Base-by-base conservation (phyloP, 1,139 yeast genomes). In the Suhomyces wounanorum region DNA sequence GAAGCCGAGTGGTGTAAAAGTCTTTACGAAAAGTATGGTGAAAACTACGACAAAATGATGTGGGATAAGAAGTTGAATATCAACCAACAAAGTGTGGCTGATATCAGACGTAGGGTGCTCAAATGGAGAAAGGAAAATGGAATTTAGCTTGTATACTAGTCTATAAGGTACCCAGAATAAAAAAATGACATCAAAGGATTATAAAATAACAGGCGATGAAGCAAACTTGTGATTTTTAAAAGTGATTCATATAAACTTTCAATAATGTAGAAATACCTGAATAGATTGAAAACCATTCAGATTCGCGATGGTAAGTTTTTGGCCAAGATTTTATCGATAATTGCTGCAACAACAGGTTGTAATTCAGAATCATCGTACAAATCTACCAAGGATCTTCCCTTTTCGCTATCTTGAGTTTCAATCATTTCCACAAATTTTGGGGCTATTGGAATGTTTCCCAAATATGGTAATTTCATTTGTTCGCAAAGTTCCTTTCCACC, bases 381-480 rank as follows among this genome's bases (percentile, higher is more conserved):
- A 45, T 73, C 75, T 4, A 75, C 64, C 49, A 77, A 62, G 37
- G 60, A 63, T 6, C 33, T 44, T 2, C 47, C 44, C 17, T 59
- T 58, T 43, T 65, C 62, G 54, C 57, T 58, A 52, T 68, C 66
- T 58, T 82, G 86, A 48, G 68, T 73, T 65, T 94, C 99, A 16
- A 94, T 81, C 77, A 90, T 69, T 58, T 88, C 91, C 25, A 89
- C 96, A 70, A 94, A 94, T 47, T 77, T 79, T 1, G 99, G 99
- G 61, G 94, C 99, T 26, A 95, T 89, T 1, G 99, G 99, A 3
- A 95, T 83, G 50, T 83, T 83, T 0, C 98, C 99, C 58, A 95
- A 72, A 61, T 85, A 91, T 8, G 84, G 82, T 40, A 94, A 70
- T 6, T 75, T 69, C 53, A 83, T 78, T 48, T 81, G 81, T 36